Conservation (phyloP, 2,329 filamentous ascomycete genomes). For the Allantophomopsis cytisporea region DNA sequence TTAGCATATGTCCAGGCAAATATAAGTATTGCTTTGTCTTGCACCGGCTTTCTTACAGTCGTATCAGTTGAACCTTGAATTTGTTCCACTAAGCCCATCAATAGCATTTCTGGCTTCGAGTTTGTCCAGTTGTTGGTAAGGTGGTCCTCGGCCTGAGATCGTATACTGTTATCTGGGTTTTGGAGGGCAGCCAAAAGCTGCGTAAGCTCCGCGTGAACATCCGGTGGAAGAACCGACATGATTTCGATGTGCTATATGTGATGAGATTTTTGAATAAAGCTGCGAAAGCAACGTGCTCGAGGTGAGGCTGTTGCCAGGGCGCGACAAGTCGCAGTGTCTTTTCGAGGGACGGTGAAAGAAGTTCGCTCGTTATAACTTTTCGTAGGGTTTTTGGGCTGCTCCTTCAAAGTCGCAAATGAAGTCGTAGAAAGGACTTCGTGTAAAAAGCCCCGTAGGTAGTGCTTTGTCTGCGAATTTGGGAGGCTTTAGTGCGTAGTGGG, state of each 20-base stretch:
- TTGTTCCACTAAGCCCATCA: constrained; percentile 93
- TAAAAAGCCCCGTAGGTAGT: too few species aligned
- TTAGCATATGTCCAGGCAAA: constrained; percentile 3
- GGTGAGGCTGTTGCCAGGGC: neutral
- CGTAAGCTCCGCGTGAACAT: constrained; percentile 71
- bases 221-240: constrained; percentile 79
- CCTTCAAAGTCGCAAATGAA: too few species aligned
- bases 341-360: too few species aligned
- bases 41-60: constrained; percentile 12
- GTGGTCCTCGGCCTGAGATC: constrained; percentile 79
- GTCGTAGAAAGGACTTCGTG: too few species aligned
- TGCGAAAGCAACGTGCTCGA: neutral
- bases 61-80: constrained; percentile 54
- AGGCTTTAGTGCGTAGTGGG: too few species aligned
- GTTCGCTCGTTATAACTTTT: too few species aligned
- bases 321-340: neutral
- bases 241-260: neutral
- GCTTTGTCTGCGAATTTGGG: too few species aligned
- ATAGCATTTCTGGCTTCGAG: constrained; percentile 67
- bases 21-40: neutral
- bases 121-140: constrained; percentile 82
- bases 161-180: constrained; percentile 75
- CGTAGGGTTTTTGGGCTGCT: too few species aligned
- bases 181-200: constrained; percentile 82
- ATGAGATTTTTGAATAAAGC: neutral